phyloP scores from a whole-genome alignment of 345 rosid genomes.

The Salix exigua region DNA sequence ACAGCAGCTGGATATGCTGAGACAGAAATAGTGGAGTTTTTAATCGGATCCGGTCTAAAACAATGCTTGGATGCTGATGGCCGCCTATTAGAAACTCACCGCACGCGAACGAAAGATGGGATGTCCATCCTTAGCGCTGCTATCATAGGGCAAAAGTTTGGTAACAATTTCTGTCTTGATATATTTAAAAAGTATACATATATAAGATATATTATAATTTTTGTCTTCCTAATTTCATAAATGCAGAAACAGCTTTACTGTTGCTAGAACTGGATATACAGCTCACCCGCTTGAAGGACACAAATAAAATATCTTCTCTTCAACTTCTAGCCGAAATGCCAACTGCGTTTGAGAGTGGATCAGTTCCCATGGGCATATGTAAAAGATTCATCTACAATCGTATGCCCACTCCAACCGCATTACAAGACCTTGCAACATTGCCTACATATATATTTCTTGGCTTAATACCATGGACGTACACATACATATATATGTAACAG shows the following conservation, averaged over 20 bases:
- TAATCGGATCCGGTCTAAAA: no score
- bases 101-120: neutral
- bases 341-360: neutral
- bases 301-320: conserved; percentile 7
- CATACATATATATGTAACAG: neutral
- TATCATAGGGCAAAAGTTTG: conserved; percentile 22
- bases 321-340: conserved; percentile 20
- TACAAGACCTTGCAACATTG: no score
- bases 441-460: no score
- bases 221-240: no score
- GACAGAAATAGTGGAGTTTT: no score
- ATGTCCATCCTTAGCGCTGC: conserved; percentile 27
- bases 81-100: accelerated
- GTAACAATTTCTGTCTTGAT: neutral
- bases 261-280: neutral
- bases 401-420: neutral
- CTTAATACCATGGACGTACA: no score
- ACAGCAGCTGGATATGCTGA: no score
- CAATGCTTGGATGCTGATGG: no score
- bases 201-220: neutral
- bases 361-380: neutral
- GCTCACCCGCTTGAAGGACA: conserved; percentile 9
- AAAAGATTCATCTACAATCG: conserved; percentile 1
- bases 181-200: no score
- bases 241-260: conserved; percentile 22